Base-by-base conservation (phyloP, 305 asterid species). In the Andrographis paniculata region DNA sequence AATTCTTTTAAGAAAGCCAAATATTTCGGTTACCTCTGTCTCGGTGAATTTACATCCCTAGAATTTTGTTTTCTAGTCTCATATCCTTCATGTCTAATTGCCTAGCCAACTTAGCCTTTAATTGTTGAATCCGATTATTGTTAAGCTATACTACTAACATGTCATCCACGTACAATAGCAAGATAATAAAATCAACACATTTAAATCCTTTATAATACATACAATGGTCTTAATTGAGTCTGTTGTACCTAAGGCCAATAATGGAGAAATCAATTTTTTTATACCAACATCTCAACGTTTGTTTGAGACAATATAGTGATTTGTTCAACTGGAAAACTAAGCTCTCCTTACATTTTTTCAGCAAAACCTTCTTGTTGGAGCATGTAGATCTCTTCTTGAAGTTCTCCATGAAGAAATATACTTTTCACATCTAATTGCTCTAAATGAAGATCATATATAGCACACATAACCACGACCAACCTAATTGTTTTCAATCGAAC, bases 241-340 rank as follows among this genome's bases (percentile, higher is more conserved):
- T 50, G 19, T 36, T 50, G 45, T 36, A 50, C 20, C 35, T 35
- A 36, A 50, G 56, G 56, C 45, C 37, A 9, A 36, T 27, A 15
- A 50, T 50, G 30, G 37, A 50, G 44, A 20, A 36, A 50, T 33
- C 45, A 50, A 50, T 36, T 50, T 45, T 50, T 35, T 50, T 50
- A 36, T 36, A 50, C 56, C 56, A 50, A 33, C 45, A 50, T 23
- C 27, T 50, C 10, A 45, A 14, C 36, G 45, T 20, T 20, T 50
- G 45, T 36, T 50, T 50, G 0, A 37, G 36, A 18, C 45, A 19
- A 19, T 33, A 50, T 2, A 28, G 19, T 31, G 44, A 49, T 33
- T 30, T 49, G 43, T 42, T 42, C 22, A 42, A 42, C 23, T 0
- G 20, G 22, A 22, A 42, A 42, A 42, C 48, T 23, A 42, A 42